These are phyloP conservation scores for Quercus engelmannii DNA, from an alignment of 306 rosid genomes.

Conservation along the genomic window DNA sequence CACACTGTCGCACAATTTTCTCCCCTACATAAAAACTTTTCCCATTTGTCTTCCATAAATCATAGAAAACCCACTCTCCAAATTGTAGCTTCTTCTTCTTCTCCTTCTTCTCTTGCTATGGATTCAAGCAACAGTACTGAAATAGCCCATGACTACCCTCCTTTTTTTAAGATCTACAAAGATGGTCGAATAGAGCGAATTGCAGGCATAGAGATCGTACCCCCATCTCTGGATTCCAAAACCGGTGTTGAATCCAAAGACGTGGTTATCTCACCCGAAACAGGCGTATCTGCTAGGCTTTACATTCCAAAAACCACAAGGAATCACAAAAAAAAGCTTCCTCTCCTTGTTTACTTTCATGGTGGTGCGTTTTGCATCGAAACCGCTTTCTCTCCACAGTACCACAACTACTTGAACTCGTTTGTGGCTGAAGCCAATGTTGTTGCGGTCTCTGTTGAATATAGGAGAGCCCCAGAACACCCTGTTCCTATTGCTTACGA, in stretches of 20 bases:
- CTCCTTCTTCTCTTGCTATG: constrained; percentile 22
- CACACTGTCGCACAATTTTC: background rate
- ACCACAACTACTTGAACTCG: constrained; percentile 39
- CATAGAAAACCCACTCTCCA: background rate
- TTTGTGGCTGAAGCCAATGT: constrained; percentile 35
- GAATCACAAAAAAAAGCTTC: constrained; percentile 46
- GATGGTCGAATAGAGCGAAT: constrained; percentile 55
- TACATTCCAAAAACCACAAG: constrained; percentile 40
- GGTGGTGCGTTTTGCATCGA: constrained; percentile 72
- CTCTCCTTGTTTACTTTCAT: constrained; percentile 58
- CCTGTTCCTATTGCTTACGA: constrained; percentile 53
- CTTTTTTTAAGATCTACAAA: constrained; percentile 54
- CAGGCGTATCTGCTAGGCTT: constrained; percentile 50
- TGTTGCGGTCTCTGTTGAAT: constrained; percentile 61
- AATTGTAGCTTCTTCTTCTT: background rate
- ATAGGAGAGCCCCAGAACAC: constrained; percentile 67
- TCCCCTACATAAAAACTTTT: too few species aligned
- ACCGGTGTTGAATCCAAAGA: constrained; percentile 70
- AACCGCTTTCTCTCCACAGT: constrained; percentile 47
- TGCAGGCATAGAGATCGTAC: constrained; percentile 31
- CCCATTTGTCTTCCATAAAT: background rate
- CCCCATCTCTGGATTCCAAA: constrained; percentile 37
- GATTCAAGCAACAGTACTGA: constrained; percentile 5
- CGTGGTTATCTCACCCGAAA: constrained; percentile 44
- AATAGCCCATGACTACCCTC: constrained; percentile 38